These are phyloP conservation scores for Melampsora americana DNA, from an alignment of 1,284 basidiomycete species.

Conservation along the genomic window DNA sequence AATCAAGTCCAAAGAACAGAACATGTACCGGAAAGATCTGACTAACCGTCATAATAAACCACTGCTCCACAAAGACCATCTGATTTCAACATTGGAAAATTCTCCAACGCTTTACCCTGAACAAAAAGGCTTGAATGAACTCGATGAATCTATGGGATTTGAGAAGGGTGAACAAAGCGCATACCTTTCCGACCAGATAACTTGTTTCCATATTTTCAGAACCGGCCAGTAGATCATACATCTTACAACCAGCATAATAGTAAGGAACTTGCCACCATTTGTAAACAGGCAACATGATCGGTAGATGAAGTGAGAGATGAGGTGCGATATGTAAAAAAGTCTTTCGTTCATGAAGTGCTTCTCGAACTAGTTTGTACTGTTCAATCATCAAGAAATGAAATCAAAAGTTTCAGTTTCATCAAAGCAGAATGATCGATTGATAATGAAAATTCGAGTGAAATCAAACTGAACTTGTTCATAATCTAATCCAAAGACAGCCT, in stretches of 20 bases:
- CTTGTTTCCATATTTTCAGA: conserved; percentile 95
- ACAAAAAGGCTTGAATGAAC: not conserved
- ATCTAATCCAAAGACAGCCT: conserved; percentile 91
- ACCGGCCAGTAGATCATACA: conserved; percentile 93
- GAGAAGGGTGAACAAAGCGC: not conserved
- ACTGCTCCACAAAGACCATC: conserved; percentile 91
- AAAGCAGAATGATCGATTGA: conserved; percentile 2
- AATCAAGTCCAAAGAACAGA: not conserved
- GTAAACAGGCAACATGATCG: conserved; percentile 90
- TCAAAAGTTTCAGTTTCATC: not conserved
- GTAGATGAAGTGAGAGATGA: conserved; percentile 84
- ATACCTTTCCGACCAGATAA: conserved; percentile 78
- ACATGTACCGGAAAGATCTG: conserved; percentile 5
- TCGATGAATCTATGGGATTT: not conserved
- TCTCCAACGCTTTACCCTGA: conserved; percentile 77
- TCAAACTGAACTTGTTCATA: conserved; percentile 60
- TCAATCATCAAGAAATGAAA: not conserved
- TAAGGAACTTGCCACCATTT: conserved; percentile 97
- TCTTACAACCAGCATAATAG: conserved; percentile 90
- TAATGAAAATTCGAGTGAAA: not conserved
- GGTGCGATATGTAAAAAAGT: conserved; percentile 95
- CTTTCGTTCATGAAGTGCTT: conserved; percentile 85
- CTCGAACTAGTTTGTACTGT: conserved; percentile 90
- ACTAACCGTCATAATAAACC: conserved; percentile 89
- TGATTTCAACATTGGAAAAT: conserved; percentile 91